Conservation (phyloP, 495 filamentous ascomycete species). For the Cladorrhinum samala region DNA sequence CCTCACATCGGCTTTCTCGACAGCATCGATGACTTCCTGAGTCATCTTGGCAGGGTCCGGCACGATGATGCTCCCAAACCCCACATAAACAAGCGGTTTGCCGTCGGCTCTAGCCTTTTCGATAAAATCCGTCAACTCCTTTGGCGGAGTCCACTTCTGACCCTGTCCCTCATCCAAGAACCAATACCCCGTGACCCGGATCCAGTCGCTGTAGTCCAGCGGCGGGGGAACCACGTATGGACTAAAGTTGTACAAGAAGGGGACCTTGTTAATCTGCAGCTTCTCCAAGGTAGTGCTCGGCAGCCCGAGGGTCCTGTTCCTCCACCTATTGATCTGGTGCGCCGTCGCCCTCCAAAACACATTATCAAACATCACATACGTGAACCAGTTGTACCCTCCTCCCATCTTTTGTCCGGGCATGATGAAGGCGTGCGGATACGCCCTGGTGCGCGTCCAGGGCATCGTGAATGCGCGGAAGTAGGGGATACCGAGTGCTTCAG, state of each 20-base stretch:
- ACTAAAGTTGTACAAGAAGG: conserved; percentile 96
- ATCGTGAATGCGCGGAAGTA: conserved; percentile 98
- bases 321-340: conserved; percentile 88
- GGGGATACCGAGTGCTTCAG: conserved; percentile 88
- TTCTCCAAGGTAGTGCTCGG: conserved; percentile 81
- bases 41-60: conserved; percentile 83
- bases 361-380: conserved; percentile 95
- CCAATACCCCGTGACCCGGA: conserved; percentile 96
- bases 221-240: conserved; percentile 87
- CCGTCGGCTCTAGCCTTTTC: conserved; percentile 65
- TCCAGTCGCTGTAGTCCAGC: conserved; percentile 95
- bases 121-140: conserved; percentile 76
- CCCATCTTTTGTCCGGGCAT: conserved; percentile 91
- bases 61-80: conserved; percentile 95
- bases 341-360: conserved; percentile 94
- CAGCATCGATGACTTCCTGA: conserved; percentile 80
- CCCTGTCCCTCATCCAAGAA: conserved; percentile 78
- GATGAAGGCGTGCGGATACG: conserved; percentile 97
- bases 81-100: conserved; percentile 94
- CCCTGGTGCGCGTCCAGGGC: conserved; percentile 94
- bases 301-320: conserved; percentile 70
- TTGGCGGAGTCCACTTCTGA: conserved; percentile 61
- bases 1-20: conserved; percentile 85
- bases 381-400: conserved; percentile 88
- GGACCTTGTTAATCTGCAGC: conserved; percentile 91